phyloP scores from a whole-genome alignment of 108 stramenopile species.

The Cyclotella kingstonii region DNA sequence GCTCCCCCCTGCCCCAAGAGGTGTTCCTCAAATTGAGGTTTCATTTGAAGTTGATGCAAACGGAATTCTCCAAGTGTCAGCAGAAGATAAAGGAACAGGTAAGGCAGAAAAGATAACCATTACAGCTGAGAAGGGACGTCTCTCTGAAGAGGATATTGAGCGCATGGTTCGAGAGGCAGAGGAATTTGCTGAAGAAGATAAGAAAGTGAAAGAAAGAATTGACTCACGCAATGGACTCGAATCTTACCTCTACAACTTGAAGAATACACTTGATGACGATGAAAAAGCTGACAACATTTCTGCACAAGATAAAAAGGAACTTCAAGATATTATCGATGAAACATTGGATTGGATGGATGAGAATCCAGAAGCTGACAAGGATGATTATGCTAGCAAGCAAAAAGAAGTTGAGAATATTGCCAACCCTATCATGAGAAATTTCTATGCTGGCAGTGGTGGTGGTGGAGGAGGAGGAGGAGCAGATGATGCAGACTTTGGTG shows the following conservation, averaged over 20 bases:
- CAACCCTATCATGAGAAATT: constrained; percentile 83
- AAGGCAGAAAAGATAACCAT: constrained; percentile 95
- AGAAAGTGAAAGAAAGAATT: constrained; percentile 76
- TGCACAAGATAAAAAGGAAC: constrained; percentile 82
- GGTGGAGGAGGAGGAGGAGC: constrained; percentile 55
- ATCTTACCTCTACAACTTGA: constrained; percentile 90
- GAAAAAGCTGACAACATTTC: constrained; percentile 84
- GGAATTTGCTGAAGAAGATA: constrained; percentile 89
- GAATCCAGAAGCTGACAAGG: constrained; percentile 88
- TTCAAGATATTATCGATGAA: constrained; percentile 83
- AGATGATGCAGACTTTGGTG: constrained; percentile 66
- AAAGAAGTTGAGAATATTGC: constrained; percentile 90
- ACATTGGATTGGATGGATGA: constrained; percentile 94
- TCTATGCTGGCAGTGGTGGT: constrained; percentile 71
- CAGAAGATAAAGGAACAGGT: constrained; percentile 93
- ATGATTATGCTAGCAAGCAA: constrained; percentile 81
- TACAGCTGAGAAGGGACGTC: constrained; percentile 94
- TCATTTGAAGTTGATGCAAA: constrained; percentile 97
- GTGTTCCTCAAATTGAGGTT: constrained; percentile 94
- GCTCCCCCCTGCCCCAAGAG: constrained; percentile 93
- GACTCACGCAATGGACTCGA: constrained; percentile 91
- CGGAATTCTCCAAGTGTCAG: constrained; percentile 92
- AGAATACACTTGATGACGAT: constrained; percentile 83
- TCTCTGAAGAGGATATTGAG: constrained; percentile 93
- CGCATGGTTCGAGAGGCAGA: constrained; percentile 95